Evolutionary conservation across 78 protist species (phyloP), one percentile per base, ranked within the genome.

Genomic region (Creolimax fragrantissima): DNA sequence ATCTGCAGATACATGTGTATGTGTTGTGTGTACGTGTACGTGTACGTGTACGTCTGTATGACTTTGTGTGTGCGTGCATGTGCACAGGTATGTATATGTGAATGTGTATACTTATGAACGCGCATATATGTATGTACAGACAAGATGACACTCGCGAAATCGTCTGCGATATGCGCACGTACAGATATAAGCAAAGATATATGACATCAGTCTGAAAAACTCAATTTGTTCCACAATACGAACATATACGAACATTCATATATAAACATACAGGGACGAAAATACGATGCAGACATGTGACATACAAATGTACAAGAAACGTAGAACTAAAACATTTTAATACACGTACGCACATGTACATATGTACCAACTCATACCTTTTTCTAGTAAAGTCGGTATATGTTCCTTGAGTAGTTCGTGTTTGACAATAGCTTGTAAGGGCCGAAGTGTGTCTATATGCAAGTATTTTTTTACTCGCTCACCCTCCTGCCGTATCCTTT

Each of bases 401-500:
- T 96, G 97, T 36, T 32, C 83, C 41, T 93, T 94, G 3, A 97
- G 42, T 67, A 96, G 45, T 39, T 93, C 81, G 43, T 43, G 47
- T 43, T 92, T 95, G 43, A 95, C 88, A 2, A 66, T 67, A 17
- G 42, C 4, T 2, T 89, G 17, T 41, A 96, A 74, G n/a, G 92
- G 89, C 43, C 67, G 89, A 35, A 85, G 84, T 2, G 95, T 93
- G 5, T 44, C 4, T 41, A 35, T 5, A 44, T 93, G 91, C 42
- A 96, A 81, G 90, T 95, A 97, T 43, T 89, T 35, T 3, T 41
- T 5, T 24, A 91, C 47, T 66, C 98, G 93, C 24, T 67, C 93
- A 41, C 24, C 6, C 81, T 97, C 98, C 42, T 94, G 91, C 32
- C 2, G 6, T 7, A 97, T 39, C 44, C 98, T 89, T 6, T 24